Conservation (phyloP, 352 stramenopile genomes). For the Phytophthora pini region DNA sequence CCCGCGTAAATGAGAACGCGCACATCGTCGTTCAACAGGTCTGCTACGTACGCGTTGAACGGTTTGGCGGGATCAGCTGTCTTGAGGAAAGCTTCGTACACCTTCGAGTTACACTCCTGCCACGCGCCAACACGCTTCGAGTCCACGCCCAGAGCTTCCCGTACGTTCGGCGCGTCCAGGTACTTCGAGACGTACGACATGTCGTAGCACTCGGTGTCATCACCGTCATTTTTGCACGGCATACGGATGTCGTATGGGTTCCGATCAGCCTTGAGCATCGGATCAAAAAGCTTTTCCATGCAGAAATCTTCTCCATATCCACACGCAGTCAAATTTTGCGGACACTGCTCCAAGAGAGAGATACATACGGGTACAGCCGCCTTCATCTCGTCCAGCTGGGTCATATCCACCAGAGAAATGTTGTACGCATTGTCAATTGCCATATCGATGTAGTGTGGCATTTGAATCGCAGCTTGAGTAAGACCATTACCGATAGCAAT, state of each 20-base stretch:
- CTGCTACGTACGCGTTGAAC: conserved; percentile 80
- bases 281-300: conserved; percentile 51
- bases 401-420: conserved; percentile 50
- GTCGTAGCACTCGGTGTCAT: conserved; percentile 51
- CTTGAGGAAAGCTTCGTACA: conserved; percentile 84
- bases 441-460: conserved; percentile 50
- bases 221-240: conserved; percentile 33
- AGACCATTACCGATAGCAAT: conserved; percentile 60
- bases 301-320: conserved; percentile 56
- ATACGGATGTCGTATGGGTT: conserved; percentile 66
- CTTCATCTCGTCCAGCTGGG: conserved; percentile 46
- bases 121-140: conserved; percentile 57
- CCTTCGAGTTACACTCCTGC: conserved; percentile 92
- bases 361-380: conserved; percentile 27
- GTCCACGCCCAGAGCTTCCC: conserved; percentile 43
- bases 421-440: conserved; percentile 69
- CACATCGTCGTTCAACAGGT: conserved; percentile 77
- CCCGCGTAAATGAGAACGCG: conserved; percentile 96
- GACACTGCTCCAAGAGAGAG: conserved; percentile 35
- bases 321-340: conserved; percentile 44
- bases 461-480: conserved; percentile 55
- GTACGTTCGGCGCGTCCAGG: conserved; percentile 53
- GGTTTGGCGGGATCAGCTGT: conserved; percentile 91
- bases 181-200: conserved; percentile 73
- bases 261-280: conserved; percentile 36